Evolutionary conservation across 257 asterid genomes (phyloP), one percentile per base, ranked within the genome.

Genomic region (Buddleja alternifolia): DNA sequence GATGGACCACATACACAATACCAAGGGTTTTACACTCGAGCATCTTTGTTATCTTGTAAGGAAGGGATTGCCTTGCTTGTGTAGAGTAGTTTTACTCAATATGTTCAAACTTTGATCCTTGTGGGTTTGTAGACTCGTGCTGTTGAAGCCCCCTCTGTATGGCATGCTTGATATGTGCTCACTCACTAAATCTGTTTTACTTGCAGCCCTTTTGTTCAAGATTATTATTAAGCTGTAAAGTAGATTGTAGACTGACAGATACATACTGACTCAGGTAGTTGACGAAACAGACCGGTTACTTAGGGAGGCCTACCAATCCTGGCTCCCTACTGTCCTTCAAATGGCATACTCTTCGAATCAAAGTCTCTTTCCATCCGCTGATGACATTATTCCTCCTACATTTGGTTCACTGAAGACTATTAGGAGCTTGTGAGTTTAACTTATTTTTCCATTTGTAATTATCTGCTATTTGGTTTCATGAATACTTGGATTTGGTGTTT

Each of bases 41-140:
- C 97, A 93, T 86, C 93, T 90, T 60, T 75, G 80, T 81, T 93
- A 81, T 76, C 98, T 93, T 70, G 97, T 93, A 88, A 85, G 98
- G 46, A 84, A 68, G 78, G 17, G 57, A 44, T 71, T 39, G 8
- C 19, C 37, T 66, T 66, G 44, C 56, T 63, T 24, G 8, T 37
- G 42, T 53, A 45, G 19, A 15, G 3, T 37, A 37, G 14, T 36
- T 66, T 76, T 44, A 42, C 32, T 3, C 29, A 29, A 54, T 48
- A 8, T 59, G 10, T 10, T 17, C 29, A 3, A 39, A 14, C 39
- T 37, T 47, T 48, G 25, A 24, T 61, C 44, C 59, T 50, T 32
- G 60, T 69, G 29, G 16, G 6, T 61, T 56, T 47, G 15, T 42
- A 16, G 9, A 37, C 4, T 50, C 37, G 3, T 52, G 25, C 23